Conservation (phyloP, 306 rosid species). For the Hylodesmum podocarpum region DNA sequence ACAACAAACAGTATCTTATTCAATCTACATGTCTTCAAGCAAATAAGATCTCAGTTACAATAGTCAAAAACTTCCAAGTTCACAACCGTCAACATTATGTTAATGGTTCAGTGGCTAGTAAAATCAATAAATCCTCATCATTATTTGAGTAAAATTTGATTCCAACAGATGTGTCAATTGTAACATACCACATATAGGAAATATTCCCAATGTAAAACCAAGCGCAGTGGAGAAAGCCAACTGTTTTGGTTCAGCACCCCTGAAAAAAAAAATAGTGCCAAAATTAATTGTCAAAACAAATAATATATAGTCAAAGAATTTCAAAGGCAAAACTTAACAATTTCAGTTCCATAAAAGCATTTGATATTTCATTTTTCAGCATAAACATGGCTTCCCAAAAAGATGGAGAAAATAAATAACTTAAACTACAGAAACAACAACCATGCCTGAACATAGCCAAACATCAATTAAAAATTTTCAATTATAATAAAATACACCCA, state of each 20-base stretch:
- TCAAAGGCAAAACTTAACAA: background rate
- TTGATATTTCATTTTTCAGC: background rate
- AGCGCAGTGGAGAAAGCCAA: constrained; percentile 92
- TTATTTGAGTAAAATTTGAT: background rate
- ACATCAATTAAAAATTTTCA: background rate
- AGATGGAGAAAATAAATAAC: background rate
- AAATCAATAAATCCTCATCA: background rate
- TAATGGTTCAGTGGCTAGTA: background rate
- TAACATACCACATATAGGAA: constrained; percentile 80
- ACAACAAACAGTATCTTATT: background rate
- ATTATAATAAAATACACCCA: background rate
- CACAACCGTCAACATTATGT: constrained; percentile 1
- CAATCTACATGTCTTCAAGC: background rate
- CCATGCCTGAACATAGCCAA: background rate
- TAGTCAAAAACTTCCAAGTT: background rate
- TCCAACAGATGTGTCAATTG: background rate
- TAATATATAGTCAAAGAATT: background rate
- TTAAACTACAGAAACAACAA: background rate
- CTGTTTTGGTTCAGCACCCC: constrained; percentile 89
- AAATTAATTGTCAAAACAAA: background rate
- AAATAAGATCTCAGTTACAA: background rate
- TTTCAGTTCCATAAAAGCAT: constrained; percentile 5
- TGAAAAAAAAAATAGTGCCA: constrained; percentile 31
- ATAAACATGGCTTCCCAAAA: background rate
- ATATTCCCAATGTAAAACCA: constrained; percentile 83